Evolutionary conservation across 140 eudicot genomes (phyloP), one percentile per base, ranked within the genome.

Genomic region (Senecio squalidus): DNA sequence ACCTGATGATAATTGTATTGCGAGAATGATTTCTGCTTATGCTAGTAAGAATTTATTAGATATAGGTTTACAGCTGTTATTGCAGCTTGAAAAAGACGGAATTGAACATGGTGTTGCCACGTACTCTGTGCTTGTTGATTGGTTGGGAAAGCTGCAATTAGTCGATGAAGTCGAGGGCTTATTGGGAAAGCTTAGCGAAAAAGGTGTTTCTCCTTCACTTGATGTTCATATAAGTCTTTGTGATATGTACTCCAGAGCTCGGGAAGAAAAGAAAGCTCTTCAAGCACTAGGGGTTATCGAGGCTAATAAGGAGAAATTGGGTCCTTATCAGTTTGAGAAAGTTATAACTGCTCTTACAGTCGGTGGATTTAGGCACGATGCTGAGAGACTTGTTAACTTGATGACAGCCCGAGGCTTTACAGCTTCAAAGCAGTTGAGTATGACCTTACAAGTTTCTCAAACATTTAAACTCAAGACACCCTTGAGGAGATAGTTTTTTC

Each of bases 121-220:
- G n/a, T 92, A 81, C 51, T 21, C 80, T 7, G 96, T 74, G 10
- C 71, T 92, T 49, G 76, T 87, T 16, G 92, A 81, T 55, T 92
- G 98, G 98, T 69, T 92, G 16, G 53, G 78, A 54, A 78, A 81
- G 67, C 39, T 92, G 79, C 79, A 81, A 61, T 73, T 92, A 36
- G 20, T 77, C 50, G 98, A 92, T 51, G 98, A 92, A 61, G 96
- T 80, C 6, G 96, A 92, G 69, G 86, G 67, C 18, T 2, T 92
- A 25, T 30, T 87, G 69, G 77, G 74, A 3, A 92, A 73, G 73
- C 73, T 92, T 25, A 38, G 75, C 14, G 74, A 81, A 66, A 69
- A 39, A 33, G 86, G 89, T 22, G 83, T 86, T 77, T 78, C 82
- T 23, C 95, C 94, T 63, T 75, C 96, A 0, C 22, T 81, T 16